Conservation (phyloP, 345 rosid genomes). For the Triadica sebifera region DNA sequence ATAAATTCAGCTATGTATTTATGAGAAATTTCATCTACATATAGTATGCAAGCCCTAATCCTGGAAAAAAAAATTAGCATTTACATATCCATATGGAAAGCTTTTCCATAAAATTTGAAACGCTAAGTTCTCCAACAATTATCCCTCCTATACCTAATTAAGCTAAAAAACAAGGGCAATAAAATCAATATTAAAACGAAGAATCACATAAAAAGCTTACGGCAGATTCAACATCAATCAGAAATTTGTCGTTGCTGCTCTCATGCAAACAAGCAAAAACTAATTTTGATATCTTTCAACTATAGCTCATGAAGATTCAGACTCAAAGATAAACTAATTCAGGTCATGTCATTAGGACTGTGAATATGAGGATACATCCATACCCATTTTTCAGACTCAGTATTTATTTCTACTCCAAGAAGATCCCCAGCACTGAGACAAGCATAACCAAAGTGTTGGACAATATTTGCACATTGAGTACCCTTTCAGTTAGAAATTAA, state of each 20-base stretch:
- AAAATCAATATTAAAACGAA: neutral
- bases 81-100: no score
- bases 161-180: neutral
- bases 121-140: neutral
- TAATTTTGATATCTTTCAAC: neutral
- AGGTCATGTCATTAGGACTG: neutral
- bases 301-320: neutral
- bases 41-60: neutral
- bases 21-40: neutral
- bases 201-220: conserved; percentile 12
- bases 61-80: neutral
- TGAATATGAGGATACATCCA: neutral
- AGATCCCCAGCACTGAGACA: conserved; percentile 41
- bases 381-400: conserved; percentile 39
- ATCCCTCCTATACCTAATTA: neutral
- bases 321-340: neutral
- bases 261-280: conserved; percentile 15
- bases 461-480: conserved; percentile 34
- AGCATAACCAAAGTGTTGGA: conserved; percentile 27
- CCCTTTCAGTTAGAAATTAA: no score
- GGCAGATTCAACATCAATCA: conserved; percentile 32
- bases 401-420: conserved; percentile 33
- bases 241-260: conserved; percentile 28
- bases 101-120: neutral
- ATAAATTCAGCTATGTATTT: neutral